phyloP scores from a whole-genome alignment of 2,329 filamentous ascomycete genomes.

The Pseudogymnoascus sp. region DNA sequence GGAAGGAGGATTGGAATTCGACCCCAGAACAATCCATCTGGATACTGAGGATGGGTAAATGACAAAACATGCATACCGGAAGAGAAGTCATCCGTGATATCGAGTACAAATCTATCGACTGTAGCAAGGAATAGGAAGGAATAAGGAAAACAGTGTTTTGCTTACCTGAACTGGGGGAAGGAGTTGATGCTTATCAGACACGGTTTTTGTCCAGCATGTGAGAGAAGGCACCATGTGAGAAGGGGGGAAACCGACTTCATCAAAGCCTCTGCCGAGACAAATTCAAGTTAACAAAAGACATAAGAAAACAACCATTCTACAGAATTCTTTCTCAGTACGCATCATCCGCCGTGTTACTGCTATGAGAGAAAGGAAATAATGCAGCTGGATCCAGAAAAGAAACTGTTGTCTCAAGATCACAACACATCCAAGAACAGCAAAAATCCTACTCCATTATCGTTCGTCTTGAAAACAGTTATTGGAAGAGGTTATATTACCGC shows the following conservation, averaged over 20 bases:
- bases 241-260: not conserved
- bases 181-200: not conserved
- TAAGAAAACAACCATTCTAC: not conserved
- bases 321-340: not conserved
- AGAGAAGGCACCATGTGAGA: not conserved
- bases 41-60: not conserved
- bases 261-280: not conserved
- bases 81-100: not conserved
- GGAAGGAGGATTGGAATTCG: not conserved
- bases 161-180: not conserved
- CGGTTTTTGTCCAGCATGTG: not conserved
- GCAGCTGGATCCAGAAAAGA: not conserved
- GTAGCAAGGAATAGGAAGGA: not conserved
- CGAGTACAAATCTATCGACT: not conserved
- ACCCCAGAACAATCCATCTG: not conserved
- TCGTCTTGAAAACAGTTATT: not conserved
- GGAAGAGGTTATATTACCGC: not conserved
- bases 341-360: not conserved
- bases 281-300: not conserved
- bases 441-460: not conserved
- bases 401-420: not conserved
- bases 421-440: not conserved
- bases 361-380: not conserved
- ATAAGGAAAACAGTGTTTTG: not conserved
- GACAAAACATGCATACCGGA: not conserved